Conservation (phyloP, 1,139 yeast species). For the Pichia sp. region DNA sequence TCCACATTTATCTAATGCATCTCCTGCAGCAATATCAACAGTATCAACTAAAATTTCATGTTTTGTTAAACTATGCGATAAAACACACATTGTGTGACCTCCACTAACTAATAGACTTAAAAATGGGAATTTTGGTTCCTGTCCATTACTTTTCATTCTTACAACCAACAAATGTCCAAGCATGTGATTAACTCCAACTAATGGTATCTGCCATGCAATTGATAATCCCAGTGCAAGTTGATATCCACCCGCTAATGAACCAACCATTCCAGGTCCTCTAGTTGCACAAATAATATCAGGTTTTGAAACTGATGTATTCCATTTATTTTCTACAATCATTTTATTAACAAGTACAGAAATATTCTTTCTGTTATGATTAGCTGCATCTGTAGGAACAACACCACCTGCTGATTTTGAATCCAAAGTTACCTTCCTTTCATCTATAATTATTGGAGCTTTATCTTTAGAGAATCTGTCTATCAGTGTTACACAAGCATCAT, state of each 20-base stretch:
- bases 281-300: slow-evolving; percentile 87
- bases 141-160: slow-evolving; percentile 42
- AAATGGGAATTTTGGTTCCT: slow-evolving; percentile 63
- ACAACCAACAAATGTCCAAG: slow-evolving; percentile 81
- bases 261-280: slow-evolving; percentile 96
- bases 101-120: slow-evolving; percentile 81
- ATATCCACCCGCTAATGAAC: slow-evolving; percentile 75
- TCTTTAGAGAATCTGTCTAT: slow-evolving; percentile 41
- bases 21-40: slow-evolving; percentile 88
- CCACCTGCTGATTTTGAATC: slow-evolving; percentile 71
- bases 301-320: slow-evolving; percentile 27
- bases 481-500: slow-evolving; percentile 85
- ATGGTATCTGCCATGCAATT: slow-evolving; percentile 68
- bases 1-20: slow-evolving; percentile 89
- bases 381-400: slow-evolving; percentile 81
- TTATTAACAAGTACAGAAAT: slow-evolving; percentile 42
- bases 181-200: slow-evolving; percentile 95
- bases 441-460: slow-evolving; percentile 46
- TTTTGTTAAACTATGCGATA: slow-evolving; percentile 49
- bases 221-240: slow-evolving; percentile 82
- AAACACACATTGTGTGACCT: slow-evolving; percentile 88
- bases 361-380: slow-evolving; percentile 62
- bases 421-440: slow-evolving; percentile 60
- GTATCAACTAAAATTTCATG: slow-evolving; percentile 76
- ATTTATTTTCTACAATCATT: slow-evolving; percentile 30